A percentile compares a stretch with the other conserved stretches of the same genome.
Evolutionary conservation across 2,329 filamentous ascomycete genomes (phyloP).

Genomic region (Fusarium sp.): DNA sequence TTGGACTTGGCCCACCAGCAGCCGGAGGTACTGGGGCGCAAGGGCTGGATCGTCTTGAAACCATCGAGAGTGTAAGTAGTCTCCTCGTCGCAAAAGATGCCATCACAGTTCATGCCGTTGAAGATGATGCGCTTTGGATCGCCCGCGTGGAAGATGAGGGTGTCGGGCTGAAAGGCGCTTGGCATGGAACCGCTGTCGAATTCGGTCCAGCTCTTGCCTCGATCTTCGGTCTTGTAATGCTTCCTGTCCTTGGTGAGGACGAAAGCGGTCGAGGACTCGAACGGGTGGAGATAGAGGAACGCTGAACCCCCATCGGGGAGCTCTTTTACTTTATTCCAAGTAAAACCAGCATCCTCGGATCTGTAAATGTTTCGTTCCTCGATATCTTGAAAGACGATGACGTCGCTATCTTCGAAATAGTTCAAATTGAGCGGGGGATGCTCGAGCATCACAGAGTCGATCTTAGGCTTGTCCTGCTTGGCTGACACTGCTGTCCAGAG

Average conservation of each 20-base stretch:
- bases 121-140: conserved; percentile 90
- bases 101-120: conserved; percentile 77
- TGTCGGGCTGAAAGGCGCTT: conserved; percentile 61
- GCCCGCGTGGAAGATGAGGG: conserved; percentile 82
- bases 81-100: conserved; percentile 72
- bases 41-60: conserved; percentile 76
- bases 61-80: conserved; percentile 85
- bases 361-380: conserved; percentile 75
- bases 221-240: conserved; percentile 88
- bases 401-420: conserved; percentile 93
- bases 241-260: conserved; percentile 75
- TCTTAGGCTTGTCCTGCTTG: conserved; percentile 74
- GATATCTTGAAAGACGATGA: conserved; percentile 79
- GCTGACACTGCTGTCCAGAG: conserved; percentile 56
- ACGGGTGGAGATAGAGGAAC: conserved; percentile 80
- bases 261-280: conserved; percentile 82
- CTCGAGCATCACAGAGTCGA: conserved; percentile 75
- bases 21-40: conserved; percentile 76
- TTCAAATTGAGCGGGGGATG: conserved; percentile 76
- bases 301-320: conserved; percentile 72
- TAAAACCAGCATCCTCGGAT: conserved; percentile 82
- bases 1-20: conserved; percentile 91
- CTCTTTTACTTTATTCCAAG: conserved; percentile 75
- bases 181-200: conserved; percentile 74
- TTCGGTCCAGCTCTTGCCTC: conserved; percentile 81